phyloP scores from a whole-genome alignment of 23 red algal genomes.

The Rhodosorus marinus region DNA sequence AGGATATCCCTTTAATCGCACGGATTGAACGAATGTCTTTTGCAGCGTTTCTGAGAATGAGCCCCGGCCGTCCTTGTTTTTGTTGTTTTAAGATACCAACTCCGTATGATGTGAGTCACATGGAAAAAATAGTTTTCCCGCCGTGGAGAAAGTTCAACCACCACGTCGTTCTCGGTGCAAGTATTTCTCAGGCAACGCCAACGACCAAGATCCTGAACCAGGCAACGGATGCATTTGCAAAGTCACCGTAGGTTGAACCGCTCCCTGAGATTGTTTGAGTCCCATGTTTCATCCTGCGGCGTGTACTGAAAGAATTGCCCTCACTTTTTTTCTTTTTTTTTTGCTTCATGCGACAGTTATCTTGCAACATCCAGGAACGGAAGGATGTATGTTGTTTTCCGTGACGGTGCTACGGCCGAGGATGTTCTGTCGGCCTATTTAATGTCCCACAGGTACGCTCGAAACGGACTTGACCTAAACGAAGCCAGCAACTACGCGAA shows the following conservation, averaged over 20 bases:
- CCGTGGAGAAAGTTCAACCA: constrained; percentile 59
- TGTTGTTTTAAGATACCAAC: constrained; percentile 19
- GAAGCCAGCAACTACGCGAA: background rate
- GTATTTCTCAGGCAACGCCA: too few relatives aligned
- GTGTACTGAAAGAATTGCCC: background rate
- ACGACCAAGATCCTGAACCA: too few relatives aligned
- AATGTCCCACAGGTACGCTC: background rate
- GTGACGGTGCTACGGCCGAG: background rate
- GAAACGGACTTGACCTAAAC: background rate
- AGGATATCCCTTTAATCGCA: background rate
- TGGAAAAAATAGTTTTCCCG: constrained; percentile 58
- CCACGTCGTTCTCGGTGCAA: constrained; percentile 48
- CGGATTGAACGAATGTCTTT: background rate
- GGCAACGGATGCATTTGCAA: constrained; percentile 15
- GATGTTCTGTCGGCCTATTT: constrained; percentile 6
- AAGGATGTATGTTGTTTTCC: constrained; percentile 5
- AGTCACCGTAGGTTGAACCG: background rate
- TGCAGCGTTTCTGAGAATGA: background rate
- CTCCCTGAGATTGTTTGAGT: background rate
- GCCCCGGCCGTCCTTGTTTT: background rate
- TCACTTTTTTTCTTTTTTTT: background rate
- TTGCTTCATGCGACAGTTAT: background rate
- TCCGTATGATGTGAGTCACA: constrained; percentile 46
- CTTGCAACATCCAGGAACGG: background rate
- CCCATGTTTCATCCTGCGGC: background rate